These are phyloP conservation scores for Arthrobotrys megalospora DNA, from an alignment of 2,329 filamentous ascomycete genomes.

Conservation along the genomic window DNA sequence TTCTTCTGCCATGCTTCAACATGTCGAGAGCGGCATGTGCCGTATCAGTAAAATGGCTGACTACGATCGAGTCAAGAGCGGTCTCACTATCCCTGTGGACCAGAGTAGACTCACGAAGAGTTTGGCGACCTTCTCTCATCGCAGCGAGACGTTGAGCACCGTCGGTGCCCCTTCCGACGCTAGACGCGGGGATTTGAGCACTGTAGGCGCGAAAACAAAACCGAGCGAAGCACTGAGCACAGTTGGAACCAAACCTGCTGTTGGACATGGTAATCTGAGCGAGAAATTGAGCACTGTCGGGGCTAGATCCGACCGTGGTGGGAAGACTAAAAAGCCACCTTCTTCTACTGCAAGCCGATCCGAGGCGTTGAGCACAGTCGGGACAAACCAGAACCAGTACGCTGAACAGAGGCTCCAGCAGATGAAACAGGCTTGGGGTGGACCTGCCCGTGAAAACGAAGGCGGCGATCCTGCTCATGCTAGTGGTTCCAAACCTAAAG, in stretches of 20 bases:
- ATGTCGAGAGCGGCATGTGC: conserved; percentile 49
- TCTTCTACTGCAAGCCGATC: neutral
- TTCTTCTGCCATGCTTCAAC: conserved; percentile 52
- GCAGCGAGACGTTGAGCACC: conserved; percentile 18
- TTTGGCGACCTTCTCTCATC: conserved; percentile 11
- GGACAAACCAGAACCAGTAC: neutral
- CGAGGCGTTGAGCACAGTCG: conserved; percentile 3
- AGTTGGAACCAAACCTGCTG: conserved; percentile 6
- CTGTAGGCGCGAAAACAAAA: neutral
- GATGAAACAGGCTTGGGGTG: conserved; percentile 8
- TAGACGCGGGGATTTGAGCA: neutral
- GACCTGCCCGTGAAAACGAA: neutral
- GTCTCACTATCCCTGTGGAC: conserved; percentile 27
- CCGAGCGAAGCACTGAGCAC: neutral
- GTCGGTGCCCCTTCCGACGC: neutral
- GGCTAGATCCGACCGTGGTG: neutral
- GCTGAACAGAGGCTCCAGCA: conserved; percentile 9
- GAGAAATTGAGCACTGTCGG: neutral
- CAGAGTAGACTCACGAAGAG: conserved; percentile 18
- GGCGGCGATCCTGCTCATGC: neutral
- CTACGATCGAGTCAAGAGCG: conserved; percentile 27
- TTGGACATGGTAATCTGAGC: neutral
- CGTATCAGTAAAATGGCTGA: conserved; percentile 24
- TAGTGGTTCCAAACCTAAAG: neutral
- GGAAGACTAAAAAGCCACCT: neutral